Evolutionary conservation across 2,329 filamentous ascomycete species (phyloP).

Genomic region (Chrysoporthe puriensis): DNA sequence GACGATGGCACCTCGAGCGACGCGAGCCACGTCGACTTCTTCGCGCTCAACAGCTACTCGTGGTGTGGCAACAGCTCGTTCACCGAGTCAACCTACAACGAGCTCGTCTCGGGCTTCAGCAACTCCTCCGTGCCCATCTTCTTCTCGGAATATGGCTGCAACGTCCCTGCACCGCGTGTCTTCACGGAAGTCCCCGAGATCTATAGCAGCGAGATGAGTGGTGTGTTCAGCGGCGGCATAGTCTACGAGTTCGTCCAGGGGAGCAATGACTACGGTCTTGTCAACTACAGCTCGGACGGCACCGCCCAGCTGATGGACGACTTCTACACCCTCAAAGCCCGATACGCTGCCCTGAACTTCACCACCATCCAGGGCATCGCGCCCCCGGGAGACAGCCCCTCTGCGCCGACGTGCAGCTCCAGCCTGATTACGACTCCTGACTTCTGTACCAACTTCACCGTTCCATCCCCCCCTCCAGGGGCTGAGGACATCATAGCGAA

Average conservation of each 20-base stretch:
- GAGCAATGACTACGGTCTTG: conserved; percentile 66
- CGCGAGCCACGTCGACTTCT: conserved; percentile 71
- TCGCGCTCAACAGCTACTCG: conserved; percentile 77
- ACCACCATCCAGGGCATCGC: conserved; percentile 66
- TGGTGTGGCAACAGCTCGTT: conserved; percentile 64
- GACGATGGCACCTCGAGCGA: conserved; percentile 57
- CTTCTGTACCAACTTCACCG: conserved; percentile 79
- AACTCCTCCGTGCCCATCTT: conserved; percentile 73
- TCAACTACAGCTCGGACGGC: conserved; percentile 61
- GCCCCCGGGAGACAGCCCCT: conserved; percentile 54
- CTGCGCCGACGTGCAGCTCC: conserved; percentile 65
- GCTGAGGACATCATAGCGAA: conserved; percentile 74
- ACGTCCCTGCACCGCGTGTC: conserved; percentile 68
- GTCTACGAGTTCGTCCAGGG: conserved; percentile 84
- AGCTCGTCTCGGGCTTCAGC: conserved; percentile 65
- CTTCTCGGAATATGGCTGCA: conserved; percentile 84
- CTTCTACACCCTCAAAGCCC: conserved; percentile 73
- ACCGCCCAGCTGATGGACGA: conserved; percentile 64
- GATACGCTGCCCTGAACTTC: conserved; percentile 78
- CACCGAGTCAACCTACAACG: conserved; percentile 57
- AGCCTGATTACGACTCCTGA: conserved; percentile 66
- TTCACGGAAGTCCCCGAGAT: conserved; percentile 78
- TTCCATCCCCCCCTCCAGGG: conserved; percentile 70
- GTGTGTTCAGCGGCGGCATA: conserved; percentile 72
- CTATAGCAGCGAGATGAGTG: conserved; percentile 71